Percentiles rank a stretch among this genome's conserved stretches.
These are phyloP conservation scores for Alternaria gansuensis DNA, from an alignment of 2,329 filamentous ascomycete species.

Conservation along the genomic window DNA sequence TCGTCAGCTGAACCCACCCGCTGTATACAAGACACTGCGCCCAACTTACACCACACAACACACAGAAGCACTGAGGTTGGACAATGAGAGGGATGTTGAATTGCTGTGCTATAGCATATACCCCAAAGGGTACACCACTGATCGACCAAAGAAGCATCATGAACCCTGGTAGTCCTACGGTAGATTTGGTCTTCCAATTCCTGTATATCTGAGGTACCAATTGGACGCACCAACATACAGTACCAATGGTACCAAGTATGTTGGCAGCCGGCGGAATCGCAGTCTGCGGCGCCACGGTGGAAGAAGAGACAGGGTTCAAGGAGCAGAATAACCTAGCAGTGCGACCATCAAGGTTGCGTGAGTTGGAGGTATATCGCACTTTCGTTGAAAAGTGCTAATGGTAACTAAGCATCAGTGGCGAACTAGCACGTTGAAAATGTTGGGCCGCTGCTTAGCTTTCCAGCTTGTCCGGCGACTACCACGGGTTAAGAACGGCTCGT, in stretches of 20 bases:
- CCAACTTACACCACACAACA: constrained; percentile 59
- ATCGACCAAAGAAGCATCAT: constrained; percentile 77
- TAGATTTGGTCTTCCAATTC: constrained; percentile 72
- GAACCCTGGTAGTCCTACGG: constrained; percentile 68
- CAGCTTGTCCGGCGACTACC: not conserved
- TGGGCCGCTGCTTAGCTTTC: not conserved
- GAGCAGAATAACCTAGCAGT: not conserved
- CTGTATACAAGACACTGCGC: constrained; percentile 60
- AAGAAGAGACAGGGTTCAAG: not conserved
- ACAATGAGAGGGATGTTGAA: constrained; percentile 55
- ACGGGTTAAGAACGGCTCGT: not conserved
- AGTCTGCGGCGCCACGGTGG: constrained; percentile 35
- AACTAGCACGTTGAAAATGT: constrained; percentile 1
- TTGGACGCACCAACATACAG: constrained; percentile 54
- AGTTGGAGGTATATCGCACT: not conserved
- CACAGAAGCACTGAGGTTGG: constrained; percentile 61
- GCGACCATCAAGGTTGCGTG: not conserved
- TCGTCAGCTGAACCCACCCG: constrained; percentile 44
- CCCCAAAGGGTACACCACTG: constrained; percentile 71
- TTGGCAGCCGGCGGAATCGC: constrained; percentile 62
- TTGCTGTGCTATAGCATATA: constrained; percentile 63
- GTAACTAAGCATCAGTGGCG: not conserved
- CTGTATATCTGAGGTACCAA: constrained; percentile 66
- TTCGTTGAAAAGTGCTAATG: not conserved
- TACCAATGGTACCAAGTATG: constrained; percentile 66